Base-by-base conservation (phyloP, 2,329 filamentous ascomycete genomes). In the Neonectria hederae region DNA sequence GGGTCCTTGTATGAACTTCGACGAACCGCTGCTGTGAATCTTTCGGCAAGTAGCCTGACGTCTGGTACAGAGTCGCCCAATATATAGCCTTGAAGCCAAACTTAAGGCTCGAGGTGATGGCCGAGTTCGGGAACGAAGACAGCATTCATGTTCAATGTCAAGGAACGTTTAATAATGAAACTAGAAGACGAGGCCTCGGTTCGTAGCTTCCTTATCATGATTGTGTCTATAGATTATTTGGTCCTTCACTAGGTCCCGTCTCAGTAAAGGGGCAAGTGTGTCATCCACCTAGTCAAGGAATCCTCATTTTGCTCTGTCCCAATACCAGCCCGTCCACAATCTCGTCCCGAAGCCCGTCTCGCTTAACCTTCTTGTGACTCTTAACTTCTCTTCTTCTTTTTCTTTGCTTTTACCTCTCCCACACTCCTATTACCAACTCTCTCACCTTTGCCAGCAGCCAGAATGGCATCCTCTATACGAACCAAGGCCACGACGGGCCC, bases 401-500 rank as follows among this genome's bases (percentile, higher is more conserved):
- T 26, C 38, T 35, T 61, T 35, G 8, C 45, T 22, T 40, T 49
- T 22, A 54, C 26, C 35, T 56, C 26, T 46, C 30, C 56, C 26
- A 6, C 46, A 6, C 13, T n/a, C 17, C 22, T 32, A 65, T 58
- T 26, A 10, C 24, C 21, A 1, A 26, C 42, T 54, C 51, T 56
- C 49, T 28, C 17, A 13, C 26, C 14, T 24, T 54, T 22, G 22
- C 54, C 13, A 56, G 62, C 22, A 63, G 58, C 46, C 46, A 59
- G 54, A 32, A 73, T 73, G 71, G 71, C 69, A 49, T 73, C 69
- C 24, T 62, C 69, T 14, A 59, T 73, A 30, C 71, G 69, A 14
- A 62, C 68, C 59, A 73, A 63, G 63, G 68, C 69, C 35, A 68
- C 58, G 35, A 65, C 65, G 19, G 68, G 71, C 58, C 68, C 73